These are phyloP conservation scores for Nicotiana rustica DNA, from an alignment of 305 asterid species.

Conservation along the genomic window DNA sequence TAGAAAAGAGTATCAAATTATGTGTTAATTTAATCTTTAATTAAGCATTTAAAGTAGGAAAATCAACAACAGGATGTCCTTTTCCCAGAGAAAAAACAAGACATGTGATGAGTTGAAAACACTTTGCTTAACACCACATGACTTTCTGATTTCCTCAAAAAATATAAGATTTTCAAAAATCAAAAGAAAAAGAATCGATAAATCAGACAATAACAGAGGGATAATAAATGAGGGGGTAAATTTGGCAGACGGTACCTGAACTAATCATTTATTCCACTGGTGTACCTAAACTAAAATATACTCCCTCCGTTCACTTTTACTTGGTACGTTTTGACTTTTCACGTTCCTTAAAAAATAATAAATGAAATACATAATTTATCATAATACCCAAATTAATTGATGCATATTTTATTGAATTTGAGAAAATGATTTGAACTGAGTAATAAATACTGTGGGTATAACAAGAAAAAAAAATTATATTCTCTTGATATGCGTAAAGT, in stretches of 20 bases:
- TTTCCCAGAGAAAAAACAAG: slow-evolving; percentile 9
- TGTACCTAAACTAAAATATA: not conserved
- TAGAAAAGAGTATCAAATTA: not conserved
- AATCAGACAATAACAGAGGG: not conserved
- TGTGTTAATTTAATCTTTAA: not conserved
- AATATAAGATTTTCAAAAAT: not conserved
- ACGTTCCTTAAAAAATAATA: too few species aligned
- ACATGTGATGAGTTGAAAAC: slow-evolving; percentile 33
- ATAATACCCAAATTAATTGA: too few species aligned
- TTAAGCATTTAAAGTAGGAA: not conserved
- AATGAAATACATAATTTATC: too few species aligned
- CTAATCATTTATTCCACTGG: not conserved
- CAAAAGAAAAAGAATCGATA: not conserved
- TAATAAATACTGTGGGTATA: too few species aligned
- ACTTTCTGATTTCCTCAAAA: slow-evolving; percentile 12
- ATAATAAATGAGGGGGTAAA: not conserved
- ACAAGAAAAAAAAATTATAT: too few species aligned
- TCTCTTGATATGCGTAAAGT: too few species aligned
- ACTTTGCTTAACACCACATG: slow-evolving; percentile 10
- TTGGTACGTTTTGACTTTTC: too few species aligned
- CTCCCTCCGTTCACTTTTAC: too few species aligned
- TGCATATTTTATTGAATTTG: too few species aligned
- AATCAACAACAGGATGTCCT: not conserved
- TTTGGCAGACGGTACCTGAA: not conserved
- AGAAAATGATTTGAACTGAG: too few species aligned